These are phyloP conservation scores for Oldenlandia corymbosa DNA, from an alignment of 257 asterid genomes.

Conservation along the genomic window DNA sequence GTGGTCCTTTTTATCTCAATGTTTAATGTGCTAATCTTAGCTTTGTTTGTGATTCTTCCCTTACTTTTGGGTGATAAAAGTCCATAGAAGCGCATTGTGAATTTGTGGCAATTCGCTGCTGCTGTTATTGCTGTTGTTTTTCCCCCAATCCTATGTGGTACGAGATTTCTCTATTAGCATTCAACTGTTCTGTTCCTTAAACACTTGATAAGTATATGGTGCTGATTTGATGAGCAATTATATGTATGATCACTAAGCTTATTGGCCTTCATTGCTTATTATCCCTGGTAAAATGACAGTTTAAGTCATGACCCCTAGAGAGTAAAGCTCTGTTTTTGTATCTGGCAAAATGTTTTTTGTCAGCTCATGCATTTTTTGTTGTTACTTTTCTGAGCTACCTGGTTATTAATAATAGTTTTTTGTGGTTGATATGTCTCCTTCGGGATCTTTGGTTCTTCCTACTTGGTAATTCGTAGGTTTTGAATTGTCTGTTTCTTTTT, in stretches of 20 bases:
- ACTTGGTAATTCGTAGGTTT: not conserved
- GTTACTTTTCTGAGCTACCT: not conserved
- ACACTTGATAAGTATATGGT: not conserved
- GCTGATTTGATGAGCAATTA: not conserved
- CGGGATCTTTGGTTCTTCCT: not conserved
- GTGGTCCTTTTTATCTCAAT: not conserved
- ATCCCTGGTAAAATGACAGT: constrained; percentile 1
- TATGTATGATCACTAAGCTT: not conserved
- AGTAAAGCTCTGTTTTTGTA: not conserved
- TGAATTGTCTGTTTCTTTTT: not conserved
- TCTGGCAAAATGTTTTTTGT: not conserved
- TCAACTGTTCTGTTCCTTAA: not conserved
- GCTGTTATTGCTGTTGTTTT: not conserved
- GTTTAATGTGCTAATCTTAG: not conserved
- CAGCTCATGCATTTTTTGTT: not conserved
- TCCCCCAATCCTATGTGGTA: not conserved
- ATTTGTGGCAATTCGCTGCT: not conserved
- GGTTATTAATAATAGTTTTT: not conserved
- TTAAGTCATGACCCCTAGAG: not conserved
- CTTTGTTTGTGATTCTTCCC: not conserved
- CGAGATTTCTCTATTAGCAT: constrained; percentile 1
- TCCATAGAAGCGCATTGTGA: not conserved
- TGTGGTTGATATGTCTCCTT: not conserved
- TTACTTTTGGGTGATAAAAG: not conserved
- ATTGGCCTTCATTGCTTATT: not conserved